Percentiles rank a stretch among this genome's conserved stretches.
These are phyloP conservation scores for Rhododendron williamsianum DNA, from an alignment of 148 eudicot genomes.

Conservation along the genomic window DNA sequence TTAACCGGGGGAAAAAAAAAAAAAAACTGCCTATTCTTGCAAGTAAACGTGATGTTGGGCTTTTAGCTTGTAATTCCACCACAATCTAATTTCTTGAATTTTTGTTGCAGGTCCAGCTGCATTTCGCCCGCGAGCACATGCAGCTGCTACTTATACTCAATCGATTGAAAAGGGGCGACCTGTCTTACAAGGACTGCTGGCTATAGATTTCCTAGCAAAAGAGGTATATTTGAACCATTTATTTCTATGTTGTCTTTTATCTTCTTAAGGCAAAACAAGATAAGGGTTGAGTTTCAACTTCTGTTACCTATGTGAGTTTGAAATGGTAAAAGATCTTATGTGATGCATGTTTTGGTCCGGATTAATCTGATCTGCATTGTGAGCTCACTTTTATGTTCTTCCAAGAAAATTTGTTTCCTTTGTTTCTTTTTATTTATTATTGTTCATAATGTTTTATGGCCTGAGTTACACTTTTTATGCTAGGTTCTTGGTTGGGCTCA, in stretches of 20 bases:
- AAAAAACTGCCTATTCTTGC: neutral
- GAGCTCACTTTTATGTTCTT: neutral
- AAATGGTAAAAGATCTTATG: neutral
- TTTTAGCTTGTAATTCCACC: conserved; percentile 7
- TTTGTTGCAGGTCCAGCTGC: conserved; percentile 88
- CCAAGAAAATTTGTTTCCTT: neutral
- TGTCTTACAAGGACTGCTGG: conserved; percentile 87
- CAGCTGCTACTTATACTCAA: conserved; percentile 57
- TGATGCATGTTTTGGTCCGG: neutral
- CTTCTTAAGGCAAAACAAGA: neutral
- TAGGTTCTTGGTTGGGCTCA: conserved; percentile 99
- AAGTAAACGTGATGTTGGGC: neutral
- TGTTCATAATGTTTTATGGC: neutral
- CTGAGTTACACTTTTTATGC: neutral
- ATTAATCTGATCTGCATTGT: neutral
- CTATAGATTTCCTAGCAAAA: conserved; percentile 87
- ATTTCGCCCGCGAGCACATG: conserved; percentile 94
- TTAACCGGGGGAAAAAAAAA: neutral
- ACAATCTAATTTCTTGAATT: conserved; percentile 9
- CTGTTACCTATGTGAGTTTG: neutral
- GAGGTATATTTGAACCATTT: conserved; percentile 51
- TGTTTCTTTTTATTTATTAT: neutral
- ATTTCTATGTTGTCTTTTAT: neutral
- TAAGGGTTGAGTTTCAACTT: neutral
- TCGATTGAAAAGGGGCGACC: conserved; percentile 91